Conservation (phyloP, 257 asterid genomes). For the Solanum paucissectum region DNA sequence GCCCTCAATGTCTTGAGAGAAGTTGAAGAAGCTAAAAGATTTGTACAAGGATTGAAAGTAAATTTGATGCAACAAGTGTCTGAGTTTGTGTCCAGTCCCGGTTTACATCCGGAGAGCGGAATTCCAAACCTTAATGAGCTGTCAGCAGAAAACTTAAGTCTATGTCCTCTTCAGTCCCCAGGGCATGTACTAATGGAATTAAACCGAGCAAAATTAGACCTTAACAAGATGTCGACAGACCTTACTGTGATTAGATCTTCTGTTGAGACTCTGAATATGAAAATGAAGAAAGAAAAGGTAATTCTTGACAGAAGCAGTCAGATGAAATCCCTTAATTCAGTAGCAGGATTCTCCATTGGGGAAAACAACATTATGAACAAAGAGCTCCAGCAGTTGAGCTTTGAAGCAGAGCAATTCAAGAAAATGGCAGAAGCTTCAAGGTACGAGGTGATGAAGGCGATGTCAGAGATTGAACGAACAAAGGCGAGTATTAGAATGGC, state of each 20-base stretch:
- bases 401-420: conserved; percentile 76
- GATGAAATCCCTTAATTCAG: conserved; percentile 6
- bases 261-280: conserved; percentile 63
- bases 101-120: conserved; percentile 8
- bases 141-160: conserved; percentile 11
- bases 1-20: conserved; percentile 55
- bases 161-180: conserved; percentile 33
- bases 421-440: conserved; percentile 85
- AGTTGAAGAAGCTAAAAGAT: conserved; percentile 50
- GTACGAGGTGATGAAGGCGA: conserved; percentile 80
- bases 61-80: conserved; percentile 43
- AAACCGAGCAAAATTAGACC: conserved; percentile 56
- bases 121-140: neutral
- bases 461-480: conserved; percentile 72
- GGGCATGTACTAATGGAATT: conserved; percentile 48
- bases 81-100: conserved; percentile 27
- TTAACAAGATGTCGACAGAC: conserved; percentile 51
- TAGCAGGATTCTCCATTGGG: conserved; percentile 1
- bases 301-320: conserved; percentile 16
- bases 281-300: conserved; percentile 35
- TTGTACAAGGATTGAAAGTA: conserved; percentile 44
- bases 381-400: conserved; percentile 16
- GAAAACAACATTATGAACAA: conserved; percentile 3
- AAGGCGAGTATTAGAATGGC: conserved; percentile 77
- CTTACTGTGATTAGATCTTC: conserved; percentile 76